These are phyloP conservation scores for Ichthyophthirius multifiliis DNA, from an alignment of 169 alveolate genomes.

Conservation along the genomic window DNA sequence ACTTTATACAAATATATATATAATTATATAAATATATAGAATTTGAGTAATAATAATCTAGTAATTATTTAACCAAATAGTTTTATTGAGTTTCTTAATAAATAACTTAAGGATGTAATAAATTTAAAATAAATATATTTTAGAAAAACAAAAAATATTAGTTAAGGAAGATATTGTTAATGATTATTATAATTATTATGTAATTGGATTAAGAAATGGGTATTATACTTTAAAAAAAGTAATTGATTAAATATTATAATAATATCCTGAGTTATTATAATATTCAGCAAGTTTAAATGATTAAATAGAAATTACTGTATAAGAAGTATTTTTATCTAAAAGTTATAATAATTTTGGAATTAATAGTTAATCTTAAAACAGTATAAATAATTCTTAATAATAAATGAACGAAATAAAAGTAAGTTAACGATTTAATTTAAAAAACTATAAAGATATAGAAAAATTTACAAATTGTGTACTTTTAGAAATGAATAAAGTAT, in stretches of 20 bases:
- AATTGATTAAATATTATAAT: neutral
- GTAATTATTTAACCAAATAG: neutral
- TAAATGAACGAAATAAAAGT: neutral
- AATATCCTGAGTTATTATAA: neutral
- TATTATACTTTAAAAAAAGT: neutral
- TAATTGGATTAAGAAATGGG: neutral
- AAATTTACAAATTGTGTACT: constrained; percentile 36
- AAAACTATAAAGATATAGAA: neutral
- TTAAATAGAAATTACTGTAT: neutral
- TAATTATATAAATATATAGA: neutral
- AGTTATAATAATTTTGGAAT: neutral
- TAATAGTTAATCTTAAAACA: neutral
- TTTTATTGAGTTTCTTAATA: constrained; percentile 4
- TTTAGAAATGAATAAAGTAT: constrained; percentile 46
- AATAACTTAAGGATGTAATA: constrained; percentile 4
- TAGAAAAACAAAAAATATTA: neutral
- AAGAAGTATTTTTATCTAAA: neutral
- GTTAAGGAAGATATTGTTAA: neutral
- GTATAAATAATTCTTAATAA: no score
- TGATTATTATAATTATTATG: neutral
- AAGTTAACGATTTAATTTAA: neutral
- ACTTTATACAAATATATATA: neutral
- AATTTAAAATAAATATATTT: neutral
- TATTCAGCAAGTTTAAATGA: neutral
- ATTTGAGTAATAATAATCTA: neutral